Conservation (phyloP, 2,329 filamentous ascomycete species). For the Fusarium cicatricum region DNA sequence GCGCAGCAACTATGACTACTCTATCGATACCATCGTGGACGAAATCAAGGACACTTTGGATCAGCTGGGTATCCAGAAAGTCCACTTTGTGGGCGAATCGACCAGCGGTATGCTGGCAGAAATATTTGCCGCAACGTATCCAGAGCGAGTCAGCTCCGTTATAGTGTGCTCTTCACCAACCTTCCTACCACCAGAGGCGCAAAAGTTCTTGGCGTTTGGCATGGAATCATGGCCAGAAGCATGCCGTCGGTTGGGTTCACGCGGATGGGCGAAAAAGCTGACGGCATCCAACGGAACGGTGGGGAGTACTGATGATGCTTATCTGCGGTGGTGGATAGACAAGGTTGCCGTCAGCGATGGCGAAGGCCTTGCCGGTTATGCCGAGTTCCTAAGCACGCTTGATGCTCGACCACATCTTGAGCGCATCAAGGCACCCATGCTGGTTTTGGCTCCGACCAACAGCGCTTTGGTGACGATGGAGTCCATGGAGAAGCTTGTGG, state of each 20-base stretch:
- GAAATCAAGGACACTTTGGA: constrained; percentile 19
- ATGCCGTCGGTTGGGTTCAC: constrained; percentile 1
- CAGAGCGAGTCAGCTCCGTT: constrained; percentile 9
- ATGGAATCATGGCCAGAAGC: constrained; percentile 13
- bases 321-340: constrained; percentile 12
- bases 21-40: constrained; percentile 1
- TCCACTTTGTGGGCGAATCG: constrained; percentile 17
- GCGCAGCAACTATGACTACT: constrained; percentile 8
- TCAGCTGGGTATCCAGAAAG: constrained; percentile 1
- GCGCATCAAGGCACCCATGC: constrained; percentile 1
- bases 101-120: constrained; percentile 20
- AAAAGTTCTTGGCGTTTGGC: constrained; percentile 14
- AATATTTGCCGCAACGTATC: constrained; percentile 14
- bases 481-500: constrained; percentile 2
- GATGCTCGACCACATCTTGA: constrained; percentile 1
- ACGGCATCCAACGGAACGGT: not conserved
- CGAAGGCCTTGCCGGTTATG: constrained; percentile 9
- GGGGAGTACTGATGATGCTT: not conserved
- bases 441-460: constrained; percentile 8
- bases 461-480: constrained; percentile 9
- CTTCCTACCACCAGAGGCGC: not conserved
- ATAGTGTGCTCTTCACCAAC: constrained; percentile 18
- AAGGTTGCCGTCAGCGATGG: constrained; percentile 6
- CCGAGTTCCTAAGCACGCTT: constrained; percentile 6
- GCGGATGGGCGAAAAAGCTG: constrained; percentile 8